Base-by-base conservation (phyloP, 371 early-diverging fungal genomes). In the Mortierella sp. region DNA sequence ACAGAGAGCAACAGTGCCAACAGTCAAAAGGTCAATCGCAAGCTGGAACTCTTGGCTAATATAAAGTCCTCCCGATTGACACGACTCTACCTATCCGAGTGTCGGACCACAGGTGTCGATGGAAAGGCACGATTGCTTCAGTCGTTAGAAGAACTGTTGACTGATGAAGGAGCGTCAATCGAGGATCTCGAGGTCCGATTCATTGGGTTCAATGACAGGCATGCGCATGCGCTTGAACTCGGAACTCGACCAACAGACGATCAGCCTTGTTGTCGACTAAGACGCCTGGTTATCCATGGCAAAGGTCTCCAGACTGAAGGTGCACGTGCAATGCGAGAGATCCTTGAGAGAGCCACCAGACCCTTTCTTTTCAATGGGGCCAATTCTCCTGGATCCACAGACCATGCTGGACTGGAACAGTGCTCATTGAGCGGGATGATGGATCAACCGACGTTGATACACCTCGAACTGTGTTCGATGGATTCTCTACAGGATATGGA, bases 261-360 rank as follows among this genome's bases (percentile, higher is more conserved):
- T 16, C 50, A 45, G 7, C 29, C 57, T 19, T 52, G 30, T 12
- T 72, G 72, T 23, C 69, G 69, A 11, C 51, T 77, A 25, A 56
- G 79, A 28, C 68, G 72, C 19, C 37, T 77, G 46, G 79, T 77
- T 21, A 68, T 77, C 47, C 79, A 77, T 48, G 79, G 79, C 12
- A 72, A 77, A 14, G 79, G 79, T 3, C 60, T 77, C 1, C 69
- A 68, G 25, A 29, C 51, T 11, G 46, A 64, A 16, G 79, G 79
- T 21, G 79, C 64, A 19, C 52, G 57, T 16, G 79, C 79, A 0
- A 25, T 77, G 51, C 25, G 53, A 48, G 60, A 61, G n/a, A 69
- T 77, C 4, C 29, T 77, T 19, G 62, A 45, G 15, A 46, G 79
- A 14, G 68, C 79, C 0, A 77, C 79, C 21, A 45, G 29, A 14